Evolutionary conservation across 345 rosid genomes (phyloP), one percentile per base, ranked within the genome.

Genomic region (Eucalyptus pauciflora): DNA sequence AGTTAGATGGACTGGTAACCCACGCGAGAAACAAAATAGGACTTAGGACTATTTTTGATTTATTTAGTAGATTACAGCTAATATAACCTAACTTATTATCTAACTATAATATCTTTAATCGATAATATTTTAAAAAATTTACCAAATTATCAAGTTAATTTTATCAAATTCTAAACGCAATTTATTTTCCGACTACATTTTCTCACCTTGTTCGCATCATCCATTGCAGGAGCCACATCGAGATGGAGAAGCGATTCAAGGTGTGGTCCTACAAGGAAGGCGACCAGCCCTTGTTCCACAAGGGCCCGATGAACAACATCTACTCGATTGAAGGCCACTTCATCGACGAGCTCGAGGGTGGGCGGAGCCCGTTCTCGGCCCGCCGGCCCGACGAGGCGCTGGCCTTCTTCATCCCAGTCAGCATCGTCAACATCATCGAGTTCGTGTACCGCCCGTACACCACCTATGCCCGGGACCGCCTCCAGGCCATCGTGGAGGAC

Each of bases 211-310:
- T 37, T n/a, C 67, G 12, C 7, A 31, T 50, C 13, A 86, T 51
- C 62, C n/a, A 56, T 41, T 41, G 27, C 94, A 95, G 98, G 94
- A 96, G 98, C 89, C 97, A 96, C 89, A 64, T 51, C 46, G 96
- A 95, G 90, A 96, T 96, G 98, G 91, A 91, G 91, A 96, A 93
- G 88, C 90, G 92, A 60, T 93, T 96, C 85, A 94, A 92, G 90
- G 96, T 96, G 71, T 95, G 97, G 97, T 45, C 95, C 71, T 96
- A 95, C 94, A 91, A 80, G 86, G 98, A 96, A 87, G 98, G 98
- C 45, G 95, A 96, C 81, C 89, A 86, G 24, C 98, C 98, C 13
- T 45, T 96, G 8, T 93, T 94, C 88, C 98, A 94, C 89, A 91
- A 89, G 43, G 97, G 97, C 6, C 98, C 98, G 45, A 76, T 95